These are phyloP conservation scores for Haematococcus sp. DNA, from an alignment of 139 green algal genomes.

Conservation along the genomic window DNA sequence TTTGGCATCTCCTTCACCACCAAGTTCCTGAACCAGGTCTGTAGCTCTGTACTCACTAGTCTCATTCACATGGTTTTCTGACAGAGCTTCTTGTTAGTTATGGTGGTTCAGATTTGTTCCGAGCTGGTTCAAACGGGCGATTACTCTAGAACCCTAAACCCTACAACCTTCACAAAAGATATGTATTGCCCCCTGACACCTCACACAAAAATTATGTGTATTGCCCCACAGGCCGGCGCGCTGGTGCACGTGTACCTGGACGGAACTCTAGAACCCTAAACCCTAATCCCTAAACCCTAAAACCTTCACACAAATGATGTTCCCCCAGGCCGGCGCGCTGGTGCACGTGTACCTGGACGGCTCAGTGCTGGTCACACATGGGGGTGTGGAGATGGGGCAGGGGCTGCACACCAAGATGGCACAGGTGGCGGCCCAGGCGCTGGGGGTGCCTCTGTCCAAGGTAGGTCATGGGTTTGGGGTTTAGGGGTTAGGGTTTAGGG, in stretches of 20 bases:
- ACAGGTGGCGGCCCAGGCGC: conserved; percentile 57
- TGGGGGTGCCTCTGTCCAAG: conserved; percentile 70
- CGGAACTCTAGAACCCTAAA: conserved; percentile 69
- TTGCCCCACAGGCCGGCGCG: too few species aligned
- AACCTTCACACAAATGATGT: not conserved
- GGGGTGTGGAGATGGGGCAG: conserved; percentile 98
- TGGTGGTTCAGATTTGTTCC: too few species aligned
- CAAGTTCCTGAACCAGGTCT: conserved; percentile 81
- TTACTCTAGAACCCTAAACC: too few species aligned
- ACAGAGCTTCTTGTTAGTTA: too few species aligned
- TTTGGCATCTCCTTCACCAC: conserved; percentile 96
- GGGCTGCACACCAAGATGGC: conserved; percentile 97
- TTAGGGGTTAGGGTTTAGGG: too few species aligned
- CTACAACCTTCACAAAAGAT: too few species aligned
- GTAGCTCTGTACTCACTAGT: not conserved
- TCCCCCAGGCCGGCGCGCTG: conserved; percentile 75
- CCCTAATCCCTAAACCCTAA: not conserved
- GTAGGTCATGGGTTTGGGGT: too few species aligned
- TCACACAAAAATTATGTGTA: too few species aligned
- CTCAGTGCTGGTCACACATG: conserved; percentile 91
- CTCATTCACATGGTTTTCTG: not conserved
- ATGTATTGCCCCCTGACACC: too few species aligned
- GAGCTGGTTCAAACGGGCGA: too few species aligned
- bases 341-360: conserved; percentile 96
- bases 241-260: conserved; percentile 95